phyloP scores from a whole-genome alignment of 2,329 filamentous ascomycete genomes.

The Penicillium sp. region DNA sequence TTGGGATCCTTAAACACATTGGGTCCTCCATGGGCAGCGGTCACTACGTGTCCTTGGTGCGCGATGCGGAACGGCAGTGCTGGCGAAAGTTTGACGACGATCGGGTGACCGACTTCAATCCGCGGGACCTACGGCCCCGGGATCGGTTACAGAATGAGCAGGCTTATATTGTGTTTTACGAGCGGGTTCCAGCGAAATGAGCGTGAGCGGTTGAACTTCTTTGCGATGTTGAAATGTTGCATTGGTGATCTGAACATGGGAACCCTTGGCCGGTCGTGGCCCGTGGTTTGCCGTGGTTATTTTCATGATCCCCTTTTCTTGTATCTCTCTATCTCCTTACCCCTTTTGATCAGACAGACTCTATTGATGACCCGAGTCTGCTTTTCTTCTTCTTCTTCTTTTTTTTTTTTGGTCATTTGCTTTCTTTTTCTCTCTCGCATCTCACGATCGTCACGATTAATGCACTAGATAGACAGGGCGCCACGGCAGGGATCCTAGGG shows the following conservation, averaged over 20 bases:
- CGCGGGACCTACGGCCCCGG: conserved; percentile 43
- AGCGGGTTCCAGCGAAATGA: conserved; percentile 43
- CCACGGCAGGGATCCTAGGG: too few relatives aligned
- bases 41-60: conserved; percentile 72
- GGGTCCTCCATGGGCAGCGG: conserved; percentile 64
- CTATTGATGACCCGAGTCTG: too few relatives aligned
- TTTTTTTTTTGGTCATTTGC: background rate
- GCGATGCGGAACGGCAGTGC: conserved; percentile 51
- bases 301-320: too few relatives aligned
- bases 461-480: too few relatives aligned
- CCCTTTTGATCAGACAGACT: too few relatives aligned
- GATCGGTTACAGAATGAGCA: conserved; percentile 56
- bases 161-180: conserved; percentile 62
- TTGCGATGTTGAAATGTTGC: background rate
- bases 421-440: background rate
- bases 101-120: conserved; percentile 51
- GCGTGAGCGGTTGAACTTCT: conserved; percentile 8
- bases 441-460: too few relatives aligned
- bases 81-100: conserved; percentile 60
- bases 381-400: too few relatives aligned
- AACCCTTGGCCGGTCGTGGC: too few relatives aligned
- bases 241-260: too few relatives aligned
- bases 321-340: background rate
- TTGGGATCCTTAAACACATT: conserved; percentile 73
- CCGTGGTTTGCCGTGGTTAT: too few relatives aligned